A percentile compares a stretch with the other conserved stretches of the same genome.
These are phyloP conservation scores for Metschnikowia rubicola DNA, from an alignment of 805 yeast species.

Conservation along the genomic window DNA sequence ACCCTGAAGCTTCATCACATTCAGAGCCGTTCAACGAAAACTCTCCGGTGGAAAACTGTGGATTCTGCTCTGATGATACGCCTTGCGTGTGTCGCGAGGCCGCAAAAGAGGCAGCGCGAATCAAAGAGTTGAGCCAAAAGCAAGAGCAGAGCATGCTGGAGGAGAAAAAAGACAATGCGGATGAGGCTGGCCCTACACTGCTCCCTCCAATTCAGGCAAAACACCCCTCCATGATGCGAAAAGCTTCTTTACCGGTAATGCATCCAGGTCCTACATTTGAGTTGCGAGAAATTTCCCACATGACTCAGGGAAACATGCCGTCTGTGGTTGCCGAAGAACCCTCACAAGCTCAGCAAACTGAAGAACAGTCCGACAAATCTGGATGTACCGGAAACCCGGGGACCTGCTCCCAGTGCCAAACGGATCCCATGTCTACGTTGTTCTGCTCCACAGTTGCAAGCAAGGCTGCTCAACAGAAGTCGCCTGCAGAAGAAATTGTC, in stretches of 20 bases:
- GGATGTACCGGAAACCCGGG: constrained; percentile 89
- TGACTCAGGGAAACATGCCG: constrained; percentile 38
- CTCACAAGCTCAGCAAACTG: background rate
- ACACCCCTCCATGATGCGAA: constrained; percentile 24
- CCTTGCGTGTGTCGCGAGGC: constrained; percentile 91
- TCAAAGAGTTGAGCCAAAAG: constrained; percentile 26
- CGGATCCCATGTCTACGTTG: constrained; percentile 82
- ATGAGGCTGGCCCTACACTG: constrained; percentile 26
- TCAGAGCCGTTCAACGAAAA: constrained; percentile 34
- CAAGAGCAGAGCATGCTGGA: constrained; percentile 8
- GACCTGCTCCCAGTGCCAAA: constrained; percentile 76
- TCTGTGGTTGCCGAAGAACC: constrained; percentile 20
- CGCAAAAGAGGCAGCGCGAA: constrained; percentile 47
- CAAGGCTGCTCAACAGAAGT: constrained; percentile 29
- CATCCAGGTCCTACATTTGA: constrained; percentile 65
- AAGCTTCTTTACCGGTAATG: constrained; percentile 48
- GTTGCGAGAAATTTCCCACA: constrained; percentile 41
- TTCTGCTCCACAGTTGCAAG: constrained; percentile 85
- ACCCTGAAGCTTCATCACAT: constrained; percentile 2
- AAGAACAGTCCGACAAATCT: constrained; percentile 21
- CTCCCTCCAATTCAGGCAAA: constrained; percentile 42
- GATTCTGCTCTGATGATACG: constrained; percentile 88
- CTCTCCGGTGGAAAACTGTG: constrained; percentile 72
- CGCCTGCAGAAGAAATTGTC: background rate
- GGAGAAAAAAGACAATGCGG: constrained; percentile 26